Conservation (phyloP, 257 asterid genomes). For the Nyctanthes arbortristis region DNA sequence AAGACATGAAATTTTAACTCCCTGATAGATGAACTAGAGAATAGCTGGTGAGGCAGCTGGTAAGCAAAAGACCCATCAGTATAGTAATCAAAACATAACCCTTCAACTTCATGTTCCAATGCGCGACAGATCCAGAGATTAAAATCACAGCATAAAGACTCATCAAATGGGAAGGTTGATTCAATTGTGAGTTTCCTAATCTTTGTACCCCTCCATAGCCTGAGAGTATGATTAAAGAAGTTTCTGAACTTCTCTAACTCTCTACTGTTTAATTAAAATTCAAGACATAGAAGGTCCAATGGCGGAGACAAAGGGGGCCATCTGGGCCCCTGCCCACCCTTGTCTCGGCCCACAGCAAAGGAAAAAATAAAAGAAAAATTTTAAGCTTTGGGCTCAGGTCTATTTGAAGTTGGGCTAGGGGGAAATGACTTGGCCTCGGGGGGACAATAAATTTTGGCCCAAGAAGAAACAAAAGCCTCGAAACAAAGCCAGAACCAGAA, state of each 20-base stretch:
- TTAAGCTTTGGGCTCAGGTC: too few relatives aligned
- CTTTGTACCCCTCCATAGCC: not conserved
- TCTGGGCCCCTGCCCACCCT: too few relatives aligned
- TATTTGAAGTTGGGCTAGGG: too few relatives aligned
- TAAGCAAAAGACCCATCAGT: not conserved
- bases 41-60: not conserved
- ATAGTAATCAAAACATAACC: not conserved
- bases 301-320: too few relatives aligned
- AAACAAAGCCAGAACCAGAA: too few relatives aligned
- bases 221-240: slow-evolving; percentile 2
- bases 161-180: too few relatives aligned
- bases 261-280: not conserved
- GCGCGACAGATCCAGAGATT: slow-evolving; percentile 5
- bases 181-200: not conserved
- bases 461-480: too few relatives aligned
- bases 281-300: too few relatives aligned
- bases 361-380: too few relatives aligned
- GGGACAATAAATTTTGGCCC: too few relatives aligned
- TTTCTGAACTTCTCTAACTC: not conserved
- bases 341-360: too few relatives aligned
- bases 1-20: not conserved
- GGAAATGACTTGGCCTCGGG: too few relatives aligned
- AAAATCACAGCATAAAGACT: not conserved
- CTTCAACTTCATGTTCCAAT: slow-evolving; percentile 6
- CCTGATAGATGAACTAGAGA: not conserved